Evolutionary conservation across 495 filamentous ascomycete genomes (phyloP).

Genomic region (Chlorociboria aeruginascens): DNA sequence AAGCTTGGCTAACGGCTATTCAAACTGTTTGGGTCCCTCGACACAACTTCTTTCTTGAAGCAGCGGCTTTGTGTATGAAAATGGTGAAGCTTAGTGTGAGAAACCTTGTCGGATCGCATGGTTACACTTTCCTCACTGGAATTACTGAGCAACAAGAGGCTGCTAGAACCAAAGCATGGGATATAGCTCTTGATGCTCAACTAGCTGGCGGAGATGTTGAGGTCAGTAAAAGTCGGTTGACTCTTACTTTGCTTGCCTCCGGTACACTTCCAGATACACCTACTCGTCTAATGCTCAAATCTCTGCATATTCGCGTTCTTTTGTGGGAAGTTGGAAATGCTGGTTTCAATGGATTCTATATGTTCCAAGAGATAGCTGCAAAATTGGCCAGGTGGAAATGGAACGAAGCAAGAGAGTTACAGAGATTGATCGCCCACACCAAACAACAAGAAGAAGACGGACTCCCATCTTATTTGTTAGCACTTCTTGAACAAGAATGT

Average conservation of each 20-base stretch:
- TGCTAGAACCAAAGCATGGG: slow-evolving; percentile 84
- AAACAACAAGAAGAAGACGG: slow-evolving; percentile 42
- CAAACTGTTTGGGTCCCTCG: slow-evolving; percentile 91
- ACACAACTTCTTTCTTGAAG: slow-evolving; percentile 74
- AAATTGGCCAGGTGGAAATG: slow-evolving; percentile 65
- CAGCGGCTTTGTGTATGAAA: slow-evolving; percentile 67
- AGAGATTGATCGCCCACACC: slow-evolving; percentile 42
- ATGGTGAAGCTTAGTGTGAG: slow-evolving; percentile 69
- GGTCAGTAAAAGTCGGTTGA: slow-evolving; percentile 75
- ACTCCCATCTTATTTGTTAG: slow-evolving; percentile 63
- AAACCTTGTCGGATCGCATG: slow-evolving; percentile 60
- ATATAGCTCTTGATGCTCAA: slow-evolving; percentile 89
- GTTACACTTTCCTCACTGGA: slow-evolving; percentile 68
- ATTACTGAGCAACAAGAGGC: slow-evolving; percentile 76
- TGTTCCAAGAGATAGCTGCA: slow-evolving; percentile 52
- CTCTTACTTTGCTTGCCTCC: slow-evolving; percentile 79
- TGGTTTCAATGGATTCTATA: slow-evolving; percentile 44
- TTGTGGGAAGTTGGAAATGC: slow-evolving; percentile 64
- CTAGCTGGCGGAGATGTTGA: slow-evolving; percentile 87
- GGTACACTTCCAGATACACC: slow-evolving; percentile 80
- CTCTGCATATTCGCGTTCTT: slow-evolving; percentile 79
- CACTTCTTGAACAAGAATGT: slow-evolving; percentile 62
- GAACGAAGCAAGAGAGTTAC: slow-evolving; percentile 61
- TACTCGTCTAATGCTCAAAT: slow-evolving; percentile 78
- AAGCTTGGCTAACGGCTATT: slow-evolving; percentile 90